phyloP scores from a whole-genome alignment of 352 stramenopile species.

The Halophytophthora polymorphica region DNA sequence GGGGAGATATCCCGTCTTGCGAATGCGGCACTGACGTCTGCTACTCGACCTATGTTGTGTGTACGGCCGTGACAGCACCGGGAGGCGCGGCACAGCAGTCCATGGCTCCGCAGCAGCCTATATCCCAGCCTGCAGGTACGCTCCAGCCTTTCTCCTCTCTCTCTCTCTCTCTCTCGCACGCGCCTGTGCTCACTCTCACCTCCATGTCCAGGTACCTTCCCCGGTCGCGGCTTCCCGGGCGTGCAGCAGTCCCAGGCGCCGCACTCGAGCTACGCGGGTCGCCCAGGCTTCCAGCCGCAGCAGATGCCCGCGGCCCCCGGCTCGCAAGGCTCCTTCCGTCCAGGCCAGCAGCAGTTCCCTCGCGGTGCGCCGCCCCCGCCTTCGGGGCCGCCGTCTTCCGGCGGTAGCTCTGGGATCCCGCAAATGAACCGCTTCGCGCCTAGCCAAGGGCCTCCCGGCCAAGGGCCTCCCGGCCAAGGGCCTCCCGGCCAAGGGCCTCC shows the following conservation, averaged over 20 bases:
- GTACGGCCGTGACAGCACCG: conserved; percentile 16
- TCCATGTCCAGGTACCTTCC: conserved; percentile 13
- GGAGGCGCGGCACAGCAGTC: conserved; percentile 18
- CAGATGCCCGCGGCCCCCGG: conserved; percentile 3
- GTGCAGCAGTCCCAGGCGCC: conserved; percentile 25
- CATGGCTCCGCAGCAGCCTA: conserved; percentile 30
- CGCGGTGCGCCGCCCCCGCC: conserved; percentile 9
- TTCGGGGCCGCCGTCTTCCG: conserved; percentile 32
- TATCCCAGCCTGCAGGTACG: conserved; percentile 30
- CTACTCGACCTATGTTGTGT: background rate
- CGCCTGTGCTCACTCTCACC: background rate
- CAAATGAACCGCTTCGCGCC: conserved; percentile 41
- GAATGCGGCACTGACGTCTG: too few species aligned
- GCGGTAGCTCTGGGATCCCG: conserved; percentile 24
- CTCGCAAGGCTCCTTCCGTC: conserved; percentile 11
- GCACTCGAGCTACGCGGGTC: conserved; percentile 23
- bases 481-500: too few species aligned
- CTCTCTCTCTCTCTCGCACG: background rate
- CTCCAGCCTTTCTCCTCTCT: background rate
- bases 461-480: background rate
- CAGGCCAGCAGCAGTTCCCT: conserved; percentile 22
- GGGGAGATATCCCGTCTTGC: too few species aligned
- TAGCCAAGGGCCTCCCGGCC: conserved; percentile 1
- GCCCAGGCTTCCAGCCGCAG: conserved; percentile 17
- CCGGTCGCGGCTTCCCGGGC: conserved; percentile 15